Base-by-base conservation (phyloP, 2,329 filamentous ascomycete genomes). In the Venturia effusa region DNA sequence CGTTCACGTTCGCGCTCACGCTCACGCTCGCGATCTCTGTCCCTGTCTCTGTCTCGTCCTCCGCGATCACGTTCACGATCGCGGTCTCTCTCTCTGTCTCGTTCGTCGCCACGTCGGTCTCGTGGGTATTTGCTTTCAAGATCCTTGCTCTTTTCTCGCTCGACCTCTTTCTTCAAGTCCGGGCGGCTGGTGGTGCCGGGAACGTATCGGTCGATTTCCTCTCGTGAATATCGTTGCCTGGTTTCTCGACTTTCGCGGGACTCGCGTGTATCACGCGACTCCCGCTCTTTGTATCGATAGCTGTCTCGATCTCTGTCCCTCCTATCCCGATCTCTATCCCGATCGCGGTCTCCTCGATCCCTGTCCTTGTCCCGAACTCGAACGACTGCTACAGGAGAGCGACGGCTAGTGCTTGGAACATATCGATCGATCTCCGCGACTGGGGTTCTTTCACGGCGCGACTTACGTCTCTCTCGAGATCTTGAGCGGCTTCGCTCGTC, bases 181-280 rank as follows among this genome's bases (percentile, higher is more conserved):
- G 69, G 65, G 32, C 71, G 70, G 51, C 69, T 66, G 59, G 70
- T 71, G 24, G 72, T 74, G 19, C 70, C 72, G 55, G 78, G 78
- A 27, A 79, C 73, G 66, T 80, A 80, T 30, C 78, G 74, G 67
- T 80, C 77, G 66, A 78, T 76, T 34, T 76, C 74, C 24, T 72
- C 69, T 11, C 67, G 66, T 27, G 66, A 41, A 40, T 76, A 75
- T 24, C 61, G 62, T n/a, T 67, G 62, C 61, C 70, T 65, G 30
- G 67, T 66, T 22, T 65, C 64, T 54, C 66, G 55, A n/a, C 64
- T 59, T 30, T 41, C 64, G 62, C 54, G 61, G 51, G 10, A 65
- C 69, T 22, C 69, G 68, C 51, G 51, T 57, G 51, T 57, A 27
- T 57, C 51, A 15, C 51, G 27, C 19, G 51, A 57, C 4, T 63